Evolutionary conservation across 768 basidiomycete species (phyloP).

Genomic region (Lactarius hengduanensis): DNA sequence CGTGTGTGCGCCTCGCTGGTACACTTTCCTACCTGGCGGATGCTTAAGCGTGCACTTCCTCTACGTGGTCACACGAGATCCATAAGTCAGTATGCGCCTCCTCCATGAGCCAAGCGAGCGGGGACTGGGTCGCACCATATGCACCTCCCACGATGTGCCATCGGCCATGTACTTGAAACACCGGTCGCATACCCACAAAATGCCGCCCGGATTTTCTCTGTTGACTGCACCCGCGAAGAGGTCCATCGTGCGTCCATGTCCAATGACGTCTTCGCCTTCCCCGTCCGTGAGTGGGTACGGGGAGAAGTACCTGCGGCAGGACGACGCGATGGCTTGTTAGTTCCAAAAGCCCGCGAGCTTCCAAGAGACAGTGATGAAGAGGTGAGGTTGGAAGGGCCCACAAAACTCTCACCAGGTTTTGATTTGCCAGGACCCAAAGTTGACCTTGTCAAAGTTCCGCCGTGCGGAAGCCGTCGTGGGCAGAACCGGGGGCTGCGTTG

Average conservation of each 20-base stretch:
- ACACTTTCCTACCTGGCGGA: conserved; percentile 90
- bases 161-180: conserved; percentile 98
- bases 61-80: conserved; percentile 38
- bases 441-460: conserved; percentile 84
- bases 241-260: conserved; percentile 71
- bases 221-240: conserved; percentile 62
- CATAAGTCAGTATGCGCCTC: background rate
- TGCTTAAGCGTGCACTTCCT: conserved; percentile 62
- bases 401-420: conserved; percentile 73
- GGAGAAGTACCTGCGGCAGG: conserved; percentile 76
- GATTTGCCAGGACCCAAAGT: conserved; percentile 83
- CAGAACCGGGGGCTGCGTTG: conserved; percentile 8
- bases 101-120: background rate
- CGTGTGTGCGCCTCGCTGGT: conserved; percentile 81
- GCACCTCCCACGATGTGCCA: conserved; percentile 65
- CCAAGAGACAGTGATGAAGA: background rate
- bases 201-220: conserved; percentile 46
- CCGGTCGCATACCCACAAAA: conserved; percentile 82
- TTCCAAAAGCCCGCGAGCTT: background rate
- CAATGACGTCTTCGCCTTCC: conserved; percentile 51
- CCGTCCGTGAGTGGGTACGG: conserved; percentile 80
- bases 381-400: conserved; percentile 1
- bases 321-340: background rate
- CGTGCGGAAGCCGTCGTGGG: conserved; percentile 40
- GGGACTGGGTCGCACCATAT: conserved; percentile 46